These are phyloP conservation scores for Magnusiomyces sp. DNA, from an alignment of 1,139 yeast species.

Conservation along the genomic window DNA sequence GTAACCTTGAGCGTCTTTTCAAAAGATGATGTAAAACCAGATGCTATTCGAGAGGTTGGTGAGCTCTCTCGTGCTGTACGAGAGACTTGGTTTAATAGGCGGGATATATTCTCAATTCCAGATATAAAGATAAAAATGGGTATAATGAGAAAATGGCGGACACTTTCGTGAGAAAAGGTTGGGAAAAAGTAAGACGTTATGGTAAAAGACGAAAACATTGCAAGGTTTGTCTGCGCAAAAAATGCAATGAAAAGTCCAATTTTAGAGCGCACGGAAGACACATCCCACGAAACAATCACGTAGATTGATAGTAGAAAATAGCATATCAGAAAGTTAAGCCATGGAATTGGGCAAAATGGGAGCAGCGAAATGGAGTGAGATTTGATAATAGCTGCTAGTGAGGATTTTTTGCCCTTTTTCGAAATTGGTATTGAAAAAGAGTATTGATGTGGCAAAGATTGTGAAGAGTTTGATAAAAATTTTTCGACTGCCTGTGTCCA, in stretches of 20 bases:
- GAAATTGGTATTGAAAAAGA: conserved; percentile 4
- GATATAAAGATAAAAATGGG: conserved; percentile 37
- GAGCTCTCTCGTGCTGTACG: conserved; percentile 38
- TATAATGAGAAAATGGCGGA: conserved; percentile 27
- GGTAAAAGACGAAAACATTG: conserved; percentile 46
- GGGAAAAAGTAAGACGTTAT: conserved; percentile 36
- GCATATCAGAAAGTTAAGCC: conserved; percentile 16
- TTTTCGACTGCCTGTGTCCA: conserved; percentile 12
- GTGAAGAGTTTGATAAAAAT: conserved; percentile 4
- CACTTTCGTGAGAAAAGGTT: conserved; percentile 18
- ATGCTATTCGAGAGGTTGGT: conserved; percentile 31
- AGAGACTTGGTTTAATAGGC: conserved; percentile 37
- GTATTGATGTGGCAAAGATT: neutral
- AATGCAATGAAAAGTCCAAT: conserved; percentile 57
- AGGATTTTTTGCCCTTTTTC: neutral
- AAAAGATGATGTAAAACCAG: conserved; percentile 32
- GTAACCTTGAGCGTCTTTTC: conserved; percentile 32
- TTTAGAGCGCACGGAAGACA: conserved; percentile 50
- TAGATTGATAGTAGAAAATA: conserved; percentile 32
- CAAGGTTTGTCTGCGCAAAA: conserved; percentile 41
- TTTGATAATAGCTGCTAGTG: neutral
- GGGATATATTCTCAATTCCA: conserved; percentile 40
- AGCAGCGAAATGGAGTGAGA: conserved; percentile 9
- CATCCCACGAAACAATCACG: conserved; percentile 40
- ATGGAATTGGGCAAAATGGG: conserved; percentile 17